A percentile compares a stretch with the other conserved stretches of the same genome.
These are phyloP conservation scores for Penicillium samsonianum DNA, from an alignment of 495 filamentous ascomycete genomes.

Conservation along the genomic window DNA sequence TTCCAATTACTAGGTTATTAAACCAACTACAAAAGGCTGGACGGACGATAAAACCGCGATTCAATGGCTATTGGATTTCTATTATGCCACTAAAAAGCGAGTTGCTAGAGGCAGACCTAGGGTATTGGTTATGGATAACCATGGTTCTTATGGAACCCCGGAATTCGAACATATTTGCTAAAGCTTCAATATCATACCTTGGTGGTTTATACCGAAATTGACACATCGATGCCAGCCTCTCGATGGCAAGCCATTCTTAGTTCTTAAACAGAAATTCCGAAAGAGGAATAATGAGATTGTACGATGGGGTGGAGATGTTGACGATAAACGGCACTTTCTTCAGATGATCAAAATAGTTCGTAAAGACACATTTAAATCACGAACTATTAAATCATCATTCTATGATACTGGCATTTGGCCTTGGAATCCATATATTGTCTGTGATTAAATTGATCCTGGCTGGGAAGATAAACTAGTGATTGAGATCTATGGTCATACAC, in stretches of 20 bases:
- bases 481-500: background rate
- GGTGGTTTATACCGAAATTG: background rate
- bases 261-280: no score
- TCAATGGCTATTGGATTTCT: conserved; percentile 1
- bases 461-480: background rate
- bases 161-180: background rate
- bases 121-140: background rate
- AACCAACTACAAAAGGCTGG: background rate
- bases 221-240: no score
- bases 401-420: background rate
- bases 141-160: background rate
- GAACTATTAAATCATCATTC: conserved; percentile 1
- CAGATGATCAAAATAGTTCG: no score
- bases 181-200: background rate
- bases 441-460: background rate
- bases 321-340: background rate
- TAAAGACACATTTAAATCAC: background rate
- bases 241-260: no score
- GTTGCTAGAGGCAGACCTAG: background rate
- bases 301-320: no score
- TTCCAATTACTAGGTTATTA: no score
- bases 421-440: background rate
- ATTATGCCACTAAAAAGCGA: background rate
- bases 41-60: background rate
- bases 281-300: no score